Base-by-base conservation (phyloP, 306 rosid genomes). In the Prunus mira region DNA sequence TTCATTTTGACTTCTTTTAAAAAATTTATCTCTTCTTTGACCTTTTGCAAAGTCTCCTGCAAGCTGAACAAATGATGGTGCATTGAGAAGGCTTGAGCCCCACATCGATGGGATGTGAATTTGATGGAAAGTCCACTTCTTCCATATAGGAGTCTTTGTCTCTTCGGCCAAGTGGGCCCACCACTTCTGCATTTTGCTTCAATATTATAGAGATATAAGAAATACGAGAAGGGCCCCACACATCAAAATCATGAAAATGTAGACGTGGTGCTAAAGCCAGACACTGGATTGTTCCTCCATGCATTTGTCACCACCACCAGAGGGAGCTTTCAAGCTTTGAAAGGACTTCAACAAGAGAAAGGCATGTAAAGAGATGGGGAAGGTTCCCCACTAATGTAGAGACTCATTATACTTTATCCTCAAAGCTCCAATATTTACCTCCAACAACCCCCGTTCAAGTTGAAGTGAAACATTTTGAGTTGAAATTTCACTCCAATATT, bases 281-380 rank as follows among this genome's bases (percentile, higher is more conserved):
- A 88, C 91, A 85, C 60, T 86, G 91, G 91, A 85, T 82, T 85
- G 71, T 88, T 88, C 89, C 78, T 73, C 83, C 85, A 30, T 86
- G 80, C 83, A 82, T 81, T 34, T 80, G 83, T 89, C 88, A 77
- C 76, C 70, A 38, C 43, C 43, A 38, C 0, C 2, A 1, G 7
- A 7, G 7, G 1, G 28, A 15, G 50, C 25, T 41, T 51, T 61
- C n/a, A 32, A 13, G 28, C 20, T 51, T 50, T 1, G 18, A 4
- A 45, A 15, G 24, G 27, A 22, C 15, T 72, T 6, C 22, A 12
- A 12, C 2, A 18, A 15, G 43, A 2, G 24, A 47, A 38, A 38
- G 43, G 43, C 43, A 7, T 38, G 43, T 38, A 38, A 30, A 12
- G n/a, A 15, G 32, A 1, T 20, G 1, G 18, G 28, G 79, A 66